These are phyloP conservation scores for Dipteronia sinensis DNA, from an alignment of 345 rosid genomes.

Conservation along the genomic window DNA sequence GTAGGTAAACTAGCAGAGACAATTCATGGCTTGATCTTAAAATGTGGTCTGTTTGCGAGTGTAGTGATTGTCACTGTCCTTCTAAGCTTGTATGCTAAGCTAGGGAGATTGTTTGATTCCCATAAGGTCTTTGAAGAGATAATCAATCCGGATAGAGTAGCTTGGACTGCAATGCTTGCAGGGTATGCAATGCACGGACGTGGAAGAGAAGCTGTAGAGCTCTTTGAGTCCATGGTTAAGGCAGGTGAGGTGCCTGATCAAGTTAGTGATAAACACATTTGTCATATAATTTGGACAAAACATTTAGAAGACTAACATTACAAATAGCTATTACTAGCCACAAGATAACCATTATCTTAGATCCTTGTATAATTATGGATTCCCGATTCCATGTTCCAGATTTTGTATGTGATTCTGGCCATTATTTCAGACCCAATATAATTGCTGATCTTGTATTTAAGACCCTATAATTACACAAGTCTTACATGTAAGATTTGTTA, in stretches of 20 bases:
- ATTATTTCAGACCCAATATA: too few relatives aligned
- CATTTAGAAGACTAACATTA: too few relatives aligned
- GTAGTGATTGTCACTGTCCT: conserved; percentile 46
- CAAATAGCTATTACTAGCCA: too few relatives aligned
- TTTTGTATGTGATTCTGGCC: too few relatives aligned
- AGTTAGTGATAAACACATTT: conserved; percentile 22
- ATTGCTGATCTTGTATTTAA: too few relatives aligned
- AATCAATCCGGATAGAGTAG: conserved; percentile 51
- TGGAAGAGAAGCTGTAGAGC: conserved; percentile 58
- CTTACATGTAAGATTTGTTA: too few relatives aligned
- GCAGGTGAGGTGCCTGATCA: conserved; percentile 57
- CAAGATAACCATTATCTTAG: too few relatives aligned
- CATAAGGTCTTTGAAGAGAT: conserved; percentile 47
- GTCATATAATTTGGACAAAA: too few relatives aligned
- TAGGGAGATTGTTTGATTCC: conserved; percentile 55
- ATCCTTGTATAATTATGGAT: too few relatives aligned
- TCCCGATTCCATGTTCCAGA: too few relatives aligned
- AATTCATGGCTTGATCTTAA: conserved; percentile 46
- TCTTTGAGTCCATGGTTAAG: conserved; percentile 58
- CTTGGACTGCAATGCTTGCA: conserved; percentile 85
- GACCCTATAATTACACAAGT: too few relatives aligned
- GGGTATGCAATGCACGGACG: conserved; percentile 65
- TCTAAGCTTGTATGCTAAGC: conserved; percentile 55
- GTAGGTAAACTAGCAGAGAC: conserved; percentile 47
- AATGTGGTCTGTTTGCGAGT: conserved; percentile 36